Conservation (phyloP, 345 rosid species). For the Barbarea vulgaris region DNA sequence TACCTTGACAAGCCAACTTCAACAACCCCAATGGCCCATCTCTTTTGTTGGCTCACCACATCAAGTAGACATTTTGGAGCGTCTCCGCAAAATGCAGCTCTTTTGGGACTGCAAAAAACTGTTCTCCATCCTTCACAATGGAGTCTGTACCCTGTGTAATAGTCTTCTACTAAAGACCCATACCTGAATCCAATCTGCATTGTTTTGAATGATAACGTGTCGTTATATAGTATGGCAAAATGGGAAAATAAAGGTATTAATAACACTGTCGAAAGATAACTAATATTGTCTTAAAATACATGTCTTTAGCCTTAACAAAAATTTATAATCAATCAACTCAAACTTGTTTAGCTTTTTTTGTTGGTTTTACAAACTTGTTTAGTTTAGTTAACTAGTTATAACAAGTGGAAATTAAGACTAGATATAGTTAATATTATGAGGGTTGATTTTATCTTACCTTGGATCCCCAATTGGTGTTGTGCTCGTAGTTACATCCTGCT, state of each 20-base stretch:
- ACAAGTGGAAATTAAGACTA: neutral
- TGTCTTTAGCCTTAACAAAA: no score
- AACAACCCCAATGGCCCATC: slow-evolving; percentile 73
- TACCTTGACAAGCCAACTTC: slow-evolving; percentile 49
- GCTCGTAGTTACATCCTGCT: slow-evolving; percentile 57
- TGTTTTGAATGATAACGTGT: neutral
- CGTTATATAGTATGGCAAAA: neutral
- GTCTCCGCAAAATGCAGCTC: slow-evolving; percentile 66
- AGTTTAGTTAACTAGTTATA: no score
- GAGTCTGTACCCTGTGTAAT: slow-evolving; percentile 55
- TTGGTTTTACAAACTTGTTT: no score
- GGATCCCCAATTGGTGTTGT: slow-evolving; percentile 61
- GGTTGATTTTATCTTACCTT: slow-evolving; percentile 44
- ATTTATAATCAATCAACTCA: no score
- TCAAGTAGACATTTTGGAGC: slow-evolving; percentile 54
- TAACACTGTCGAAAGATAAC: neutral
- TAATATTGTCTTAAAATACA: no score
- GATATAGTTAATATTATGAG: neutral
- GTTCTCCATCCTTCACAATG: slow-evolving; percentile 77
- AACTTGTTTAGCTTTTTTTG: no score
- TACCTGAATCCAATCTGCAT: slow-evolving; percentile 65
- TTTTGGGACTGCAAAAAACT: slow-evolving; percentile 56
- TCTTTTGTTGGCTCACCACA: slow-evolving; percentile 50
- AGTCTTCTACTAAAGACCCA: slow-evolving; percentile 79
- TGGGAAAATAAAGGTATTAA: neutral